phyloP scores from a whole-genome alignment of 192 early-diverging fungal genomes.

The Backusella mclennaniae region DNA sequence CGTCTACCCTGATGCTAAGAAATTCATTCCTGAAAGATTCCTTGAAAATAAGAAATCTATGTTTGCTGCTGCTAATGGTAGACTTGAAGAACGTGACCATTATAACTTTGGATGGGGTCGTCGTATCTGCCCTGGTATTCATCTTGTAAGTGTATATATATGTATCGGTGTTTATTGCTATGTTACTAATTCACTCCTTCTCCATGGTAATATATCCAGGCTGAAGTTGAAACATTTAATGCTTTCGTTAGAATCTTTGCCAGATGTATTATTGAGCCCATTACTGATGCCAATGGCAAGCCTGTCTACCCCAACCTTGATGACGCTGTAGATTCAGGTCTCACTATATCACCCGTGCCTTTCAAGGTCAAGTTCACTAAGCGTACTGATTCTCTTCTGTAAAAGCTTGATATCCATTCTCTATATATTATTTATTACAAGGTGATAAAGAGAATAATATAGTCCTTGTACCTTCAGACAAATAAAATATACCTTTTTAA shows the following conservation, averaged over 20 bases:
- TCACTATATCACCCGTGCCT: neutral
- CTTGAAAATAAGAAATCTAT: neutral
- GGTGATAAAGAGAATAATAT: neutral
- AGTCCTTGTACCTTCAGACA: neutral
- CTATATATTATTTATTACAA: neutral
- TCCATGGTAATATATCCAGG: neutral
- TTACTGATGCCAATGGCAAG: neutral
- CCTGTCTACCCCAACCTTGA: slow-evolving; percentile 1
- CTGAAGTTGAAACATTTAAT: slow-evolving; percentile 8
- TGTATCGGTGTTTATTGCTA: neutral
- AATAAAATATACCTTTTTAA: no score
- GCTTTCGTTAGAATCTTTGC: neutral
- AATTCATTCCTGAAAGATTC: slow-evolving; percentile 48
- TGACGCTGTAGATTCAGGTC: neutral
- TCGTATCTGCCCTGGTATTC: slow-evolving; percentile 12
- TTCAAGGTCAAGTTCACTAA: slow-evolving; percentile 6
- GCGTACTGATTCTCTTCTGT: neutral
- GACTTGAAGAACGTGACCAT: slow-evolving; percentile 17
- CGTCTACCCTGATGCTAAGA: slow-evolving; percentile 41
- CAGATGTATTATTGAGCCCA: slow-evolving; percentile 14
- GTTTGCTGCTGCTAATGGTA: slow-evolving; percentile 13
- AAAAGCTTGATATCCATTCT: neutral
- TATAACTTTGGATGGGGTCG: slow-evolving; percentile 21
- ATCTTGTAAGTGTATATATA: neutral
- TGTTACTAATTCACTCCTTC: neutral